These are phyloP conservation scores for Sporothrix curviconia DNA, from an alignment of 2,329 filamentous ascomycete species.

Conservation along the genomic window DNA sequence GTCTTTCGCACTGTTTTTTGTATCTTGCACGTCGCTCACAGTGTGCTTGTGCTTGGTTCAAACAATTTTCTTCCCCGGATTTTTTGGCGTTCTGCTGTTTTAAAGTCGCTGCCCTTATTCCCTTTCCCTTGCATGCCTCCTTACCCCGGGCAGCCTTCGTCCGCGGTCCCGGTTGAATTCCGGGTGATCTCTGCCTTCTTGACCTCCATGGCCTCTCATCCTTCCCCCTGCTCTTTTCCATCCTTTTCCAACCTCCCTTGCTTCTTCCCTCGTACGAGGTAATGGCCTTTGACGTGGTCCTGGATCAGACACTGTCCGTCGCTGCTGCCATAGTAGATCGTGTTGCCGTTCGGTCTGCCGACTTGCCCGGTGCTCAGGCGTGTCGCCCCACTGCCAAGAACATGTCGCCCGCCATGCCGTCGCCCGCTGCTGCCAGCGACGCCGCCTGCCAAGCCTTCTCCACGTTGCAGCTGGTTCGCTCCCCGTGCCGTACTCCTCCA, in stretches of 20 bases:
- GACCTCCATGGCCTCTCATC: too few species aligned
- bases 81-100: too few species aligned
- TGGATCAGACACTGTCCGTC: slow-evolving; percentile 40
- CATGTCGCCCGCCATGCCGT: slow-evolving; percentile 31
- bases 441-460: slow-evolving; percentile 28
- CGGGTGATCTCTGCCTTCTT: too few species aligned
- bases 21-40: too few species aligned
- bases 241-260: too few species aligned
- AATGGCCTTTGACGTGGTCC: slow-evolving; percentile 36
- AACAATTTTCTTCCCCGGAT: too few species aligned
- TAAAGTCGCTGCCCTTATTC: too few species aligned
- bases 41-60: too few species aligned
- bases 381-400: slow-evolving; percentile 39
- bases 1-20: too few species aligned
- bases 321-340: slow-evolving; percentile 36
- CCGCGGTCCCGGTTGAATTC: too few species aligned
- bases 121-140: too few species aligned
- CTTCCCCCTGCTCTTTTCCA: background rate
- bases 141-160: too few species aligned
- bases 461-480: slow-evolving; percentile 22
- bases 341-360: slow-evolving; percentile 37
- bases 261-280: background rate
- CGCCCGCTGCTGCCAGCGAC: slow-evolving; percentile 24
- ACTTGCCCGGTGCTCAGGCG: slow-evolving; percentile 34
- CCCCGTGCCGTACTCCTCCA: slow-evolving; percentile 31